These are phyloP conservation scores for Prunus mongolica DNA, from an alignment of 306 rosid species.

Conservation along the genomic window DNA sequence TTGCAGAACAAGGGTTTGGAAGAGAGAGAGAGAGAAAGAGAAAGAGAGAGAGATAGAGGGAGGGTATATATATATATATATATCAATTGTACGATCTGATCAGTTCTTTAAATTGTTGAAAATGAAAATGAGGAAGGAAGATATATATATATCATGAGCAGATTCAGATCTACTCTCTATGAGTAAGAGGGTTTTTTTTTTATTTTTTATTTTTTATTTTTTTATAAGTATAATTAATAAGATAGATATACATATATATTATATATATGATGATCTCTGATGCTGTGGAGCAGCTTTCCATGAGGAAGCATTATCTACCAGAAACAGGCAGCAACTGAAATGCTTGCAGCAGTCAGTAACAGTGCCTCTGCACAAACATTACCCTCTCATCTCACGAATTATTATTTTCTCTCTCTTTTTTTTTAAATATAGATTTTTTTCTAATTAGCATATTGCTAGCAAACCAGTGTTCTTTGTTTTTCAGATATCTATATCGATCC, in stretches of 20 bases:
- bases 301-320: background rate
- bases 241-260: too few relatives aligned
- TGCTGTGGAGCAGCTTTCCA: background rate
- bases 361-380: background rate
- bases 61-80: too few relatives aligned
- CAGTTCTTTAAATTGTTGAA: background rate
- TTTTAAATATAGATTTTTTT: background rate
- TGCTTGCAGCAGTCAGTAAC: background rate
- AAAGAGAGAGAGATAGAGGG: too few relatives aligned
- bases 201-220: too few relatives aligned
- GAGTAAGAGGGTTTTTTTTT: background rate
- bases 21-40: background rate
- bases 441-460: background rate
- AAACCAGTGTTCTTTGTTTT: background rate
- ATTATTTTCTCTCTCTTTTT: background rate
- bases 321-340: background rate
- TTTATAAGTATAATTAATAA: too few relatives aligned
- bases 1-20: background rate
- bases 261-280: background rate
- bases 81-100: background rate
- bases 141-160: background rate
- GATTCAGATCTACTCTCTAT: background rate
- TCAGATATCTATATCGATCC: background rate
- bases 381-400: background rate
- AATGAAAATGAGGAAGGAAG: background rate